Evolutionary conservation across 352 stramenopile species (phyloP), one percentile per base, ranked within the genome.

Genomic region (Phytophthora citricola): DNA sequence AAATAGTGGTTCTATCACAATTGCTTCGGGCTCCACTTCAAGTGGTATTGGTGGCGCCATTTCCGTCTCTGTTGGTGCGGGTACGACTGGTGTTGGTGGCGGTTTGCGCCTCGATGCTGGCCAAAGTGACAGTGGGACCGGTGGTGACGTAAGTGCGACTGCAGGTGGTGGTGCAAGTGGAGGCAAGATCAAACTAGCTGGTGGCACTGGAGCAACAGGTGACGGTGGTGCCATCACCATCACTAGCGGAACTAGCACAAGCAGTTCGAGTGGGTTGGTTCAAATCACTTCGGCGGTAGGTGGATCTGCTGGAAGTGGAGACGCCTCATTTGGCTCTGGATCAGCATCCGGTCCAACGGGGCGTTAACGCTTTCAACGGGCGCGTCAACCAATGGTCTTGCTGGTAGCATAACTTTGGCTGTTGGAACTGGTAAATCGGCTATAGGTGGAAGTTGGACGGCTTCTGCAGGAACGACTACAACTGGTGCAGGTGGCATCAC

Each of bases 221-320:
- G 43, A 57, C 2, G 83, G 83, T 49, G 83, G 83, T 27, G 59
- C 59, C 7, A 62, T 91, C 34, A 39, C 64, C 20, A 68, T 91
- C 9, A 78, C 65, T 27, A 87, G 71, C 45, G 83, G 83, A 17
- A 59, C 54, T 26, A 77, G 64, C 48, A 60, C 49, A 44, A 46
- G 58, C 27, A 68, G 63, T 11, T 69, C 53, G 2, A 76, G 69
- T 38, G 69, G 69, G n/a, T 41, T 43, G 14, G 48, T 72, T 41
- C 48, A 60, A 58, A 64, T 76, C 43, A 29, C 27, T 22, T 76
- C 69, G 43, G 54, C 63, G 26, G 11, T 15, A 41, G 61, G 67
- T 57, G 67, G 62, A 2, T 65, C 51, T 44, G 50, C 26, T 22
- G 63, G 69, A 38, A 73, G 57, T 52, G 69, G 69, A 41, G 57